Evolutionary conservation across 257 asterid species (phyloP).

Genomic region (Ilex aquifolium): DNA sequence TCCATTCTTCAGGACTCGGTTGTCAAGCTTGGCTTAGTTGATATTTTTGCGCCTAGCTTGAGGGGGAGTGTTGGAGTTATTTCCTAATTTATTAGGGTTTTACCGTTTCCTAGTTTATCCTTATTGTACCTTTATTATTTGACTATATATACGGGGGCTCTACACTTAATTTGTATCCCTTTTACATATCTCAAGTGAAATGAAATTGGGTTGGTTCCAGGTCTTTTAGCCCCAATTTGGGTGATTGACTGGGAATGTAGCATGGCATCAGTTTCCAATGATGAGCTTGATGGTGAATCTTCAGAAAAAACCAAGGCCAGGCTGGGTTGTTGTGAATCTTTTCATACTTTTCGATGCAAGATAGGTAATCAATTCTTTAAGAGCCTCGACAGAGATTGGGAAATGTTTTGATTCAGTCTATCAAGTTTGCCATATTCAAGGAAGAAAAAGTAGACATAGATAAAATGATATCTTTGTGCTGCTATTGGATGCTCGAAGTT

Average conservation of each 20-base stretch:
- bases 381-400: conserved; percentile 42
- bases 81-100: too few species aligned
- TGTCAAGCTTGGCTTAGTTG: too few species aligned
- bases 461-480: conserved; percentile 55
- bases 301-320: conserved; percentile 39
- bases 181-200: too few species aligned
- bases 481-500: conserved; percentile 62
- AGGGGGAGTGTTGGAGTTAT: too few species aligned
- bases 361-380: conserved; percentile 39
- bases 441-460: conserved; percentile 44
- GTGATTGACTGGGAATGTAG: conserved; percentile 80
- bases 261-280: conserved; percentile 37
- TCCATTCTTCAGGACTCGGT: too few species aligned
- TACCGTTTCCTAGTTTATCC: too few species aligned
- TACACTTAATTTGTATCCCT: too few species aligned
- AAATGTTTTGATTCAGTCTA: conserved; percentile 46
- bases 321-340: conserved; percentile 53
- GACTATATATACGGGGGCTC: too few species aligned
- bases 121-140: too few species aligned
- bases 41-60: too few species aligned
- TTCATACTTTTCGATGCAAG: conserved; percentile 43
- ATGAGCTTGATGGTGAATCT: conserved; percentile 39
- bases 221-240: conserved; percentile 55
- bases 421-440: conserved; percentile 37
- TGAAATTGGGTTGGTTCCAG: conserved; percentile 58